Conservation (phyloP, 306 rosid genomes). For the Ormosia semicastrata region DNA sequence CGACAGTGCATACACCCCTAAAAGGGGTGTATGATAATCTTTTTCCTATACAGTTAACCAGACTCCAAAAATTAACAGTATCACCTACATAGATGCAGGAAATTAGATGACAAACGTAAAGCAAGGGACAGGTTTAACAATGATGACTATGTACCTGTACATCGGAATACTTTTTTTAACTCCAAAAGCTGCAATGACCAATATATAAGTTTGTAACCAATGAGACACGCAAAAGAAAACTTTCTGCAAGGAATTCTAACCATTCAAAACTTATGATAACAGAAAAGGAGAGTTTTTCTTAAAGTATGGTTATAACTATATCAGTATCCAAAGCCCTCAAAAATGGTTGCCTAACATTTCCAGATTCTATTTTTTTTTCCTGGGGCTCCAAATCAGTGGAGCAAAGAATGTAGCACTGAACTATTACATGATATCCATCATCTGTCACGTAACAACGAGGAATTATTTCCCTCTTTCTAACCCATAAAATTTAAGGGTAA, state of each 20-base stretch:
- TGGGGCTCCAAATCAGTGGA: slow-evolving; percentile 46
- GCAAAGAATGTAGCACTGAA: slow-evolving; percentile 43
- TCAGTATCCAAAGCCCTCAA: slow-evolving; percentile 42
- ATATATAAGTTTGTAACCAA: not conserved
- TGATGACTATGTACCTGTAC: slow-evolving; percentile 27
- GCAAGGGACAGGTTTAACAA: not conserved
- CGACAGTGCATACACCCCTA: no score
- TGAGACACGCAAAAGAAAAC: not conserved
- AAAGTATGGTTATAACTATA: slow-evolving; percentile 28
- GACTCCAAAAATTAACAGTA: slow-evolving; percentile 12
- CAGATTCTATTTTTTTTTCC: slow-evolving; percentile 23
- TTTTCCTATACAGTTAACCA: not conserved
- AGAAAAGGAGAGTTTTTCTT: not conserved
- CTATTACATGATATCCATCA: slow-evolving; percentile 37
- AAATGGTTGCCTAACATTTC: slow-evolving; percentile 42
- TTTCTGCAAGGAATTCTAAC: slow-evolving; percentile 33
- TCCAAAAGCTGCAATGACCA: slow-evolving; percentile 24
- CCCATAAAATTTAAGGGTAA: slow-evolving; percentile 40
- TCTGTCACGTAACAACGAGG: slow-evolving; percentile 13
- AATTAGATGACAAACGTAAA: not conserved
- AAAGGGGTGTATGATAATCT: no score
- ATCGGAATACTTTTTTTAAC: not conserved
- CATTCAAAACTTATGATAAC: slow-evolving; percentile 24
- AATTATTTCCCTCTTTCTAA: slow-evolving; percentile 39
- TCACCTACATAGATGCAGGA: slow-evolving; percentile 24